Evolutionary conservation across 371 early-diverging fungal species (phyloP), one percentile per base, ranked within the genome.

Genomic region (Mortierella sp.): DNA sequence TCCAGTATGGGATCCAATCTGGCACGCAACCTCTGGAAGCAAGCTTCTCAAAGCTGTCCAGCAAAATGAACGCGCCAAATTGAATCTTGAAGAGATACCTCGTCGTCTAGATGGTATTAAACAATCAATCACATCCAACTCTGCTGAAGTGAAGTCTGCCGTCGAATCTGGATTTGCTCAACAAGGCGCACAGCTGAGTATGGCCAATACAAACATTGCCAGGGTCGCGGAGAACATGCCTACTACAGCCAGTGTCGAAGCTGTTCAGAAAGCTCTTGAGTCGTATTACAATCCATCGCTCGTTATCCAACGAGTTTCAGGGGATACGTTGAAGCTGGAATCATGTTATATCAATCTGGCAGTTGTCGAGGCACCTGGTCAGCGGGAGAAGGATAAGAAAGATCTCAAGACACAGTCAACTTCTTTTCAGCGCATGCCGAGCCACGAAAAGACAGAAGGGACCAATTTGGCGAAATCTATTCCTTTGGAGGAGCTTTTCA

Each of bases 261-360:
- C 15, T n/a, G 49, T 49, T 23, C 19, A 49, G 2, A 4, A 2
- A 17, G 23, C 22, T 8, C 49, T 49, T 49, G 8, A 22, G 19
- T 0, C 19, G 1, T 40, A 70, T 56, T 40, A 70, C 29, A 28
- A 26, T 17, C 31, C 22, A 5, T 6, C 57, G 29, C 64, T 70
- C 37, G 3, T 26, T 12, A 70, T 70, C 49, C 60, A 32, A 8
- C 43, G 71, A 40, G 60, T 64, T 35, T 60, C 64, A 40, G 71
- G 71, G 53, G 71, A 70, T 23, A 22, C 0, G 22, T 37, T 70
- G 71, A 35, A 31, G 31, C 26, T 70, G 28, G 59, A 59, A 12
- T 40, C 70, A 23, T 70, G 70, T 51, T 64, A 47, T 40, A 55
- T 70, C 49, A 70, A 70, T 51, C 51, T 70, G 1, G 70, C 64